Percentiles rank a stretch among this genome's conserved stretches.
These are phyloP conservation scores for Irpex sp. DNA, from an alignment of 1,284 basidiomycete genomes.

Conservation along the genomic window DNA sequence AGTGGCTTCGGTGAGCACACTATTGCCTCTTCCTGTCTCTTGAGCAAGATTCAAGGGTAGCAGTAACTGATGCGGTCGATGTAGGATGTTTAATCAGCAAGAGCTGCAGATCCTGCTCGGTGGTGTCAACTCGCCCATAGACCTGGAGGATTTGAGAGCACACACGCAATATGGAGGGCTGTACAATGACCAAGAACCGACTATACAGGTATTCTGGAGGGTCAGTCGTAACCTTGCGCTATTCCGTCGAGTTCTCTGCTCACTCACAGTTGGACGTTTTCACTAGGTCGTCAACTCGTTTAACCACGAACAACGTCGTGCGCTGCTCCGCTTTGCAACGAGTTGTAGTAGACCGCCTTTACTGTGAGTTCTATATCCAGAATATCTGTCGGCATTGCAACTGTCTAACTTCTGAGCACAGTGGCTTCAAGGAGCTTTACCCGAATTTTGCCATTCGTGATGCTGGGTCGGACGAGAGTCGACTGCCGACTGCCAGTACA, in stretches of 20 bases:
- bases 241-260: constrained; percentile 2
- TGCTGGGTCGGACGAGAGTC: constrained; percentile 63
- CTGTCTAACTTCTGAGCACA: constrained; percentile 21
- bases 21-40: no score
- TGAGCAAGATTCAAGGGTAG: neutral
- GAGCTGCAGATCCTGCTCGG: constrained; percentile 85
- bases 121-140: constrained; percentile 77
- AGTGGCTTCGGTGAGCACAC: constrained; percentile 74
- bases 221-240: constrained; percentile 29
- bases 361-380: constrained; percentile 43
- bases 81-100: constrained; percentile 91
- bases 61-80: neutral
- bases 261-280: constrained; percentile 17
- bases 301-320: constrained; percentile 63
- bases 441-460: constrained; percentile 85
- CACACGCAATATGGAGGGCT: constrained; percentile 79
- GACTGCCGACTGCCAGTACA: constrained; percentile 78
- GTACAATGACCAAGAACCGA: constrained; percentile 63
- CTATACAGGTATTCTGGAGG: constrained; percentile 75
- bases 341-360: constrained; percentile 86
- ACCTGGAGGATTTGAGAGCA: constrained; percentile 71
- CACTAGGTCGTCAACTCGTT: constrained; percentile 67
- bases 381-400: neutral
- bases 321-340: constrained; percentile 83
- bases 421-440: constrained; percentile 82